A percentile compares a stretch with the other conserved stretches of the same genome.
These are phyloP conservation scores for Wickerhamomyces kurtzmanii DNA, from an alignment of 805 yeast genomes.

Conservation along the genomic window DNA sequence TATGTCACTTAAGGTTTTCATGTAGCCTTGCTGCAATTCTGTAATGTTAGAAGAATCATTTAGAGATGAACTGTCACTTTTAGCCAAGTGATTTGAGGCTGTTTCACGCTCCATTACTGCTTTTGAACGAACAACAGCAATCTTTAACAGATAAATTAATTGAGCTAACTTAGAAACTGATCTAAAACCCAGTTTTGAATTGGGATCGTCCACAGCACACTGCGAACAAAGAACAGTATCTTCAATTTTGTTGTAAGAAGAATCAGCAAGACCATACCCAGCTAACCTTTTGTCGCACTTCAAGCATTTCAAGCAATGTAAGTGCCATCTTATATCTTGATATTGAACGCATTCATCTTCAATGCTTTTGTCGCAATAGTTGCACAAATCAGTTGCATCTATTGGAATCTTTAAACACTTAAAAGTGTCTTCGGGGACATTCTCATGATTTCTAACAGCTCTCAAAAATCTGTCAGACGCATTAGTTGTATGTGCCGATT, in stretches of 20 bases:
- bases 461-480: conserved; percentile 58
- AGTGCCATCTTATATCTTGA: conserved; percentile 71
- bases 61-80: conserved; percentile 2
- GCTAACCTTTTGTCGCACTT: conserved; percentile 38
- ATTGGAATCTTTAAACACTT: conserved; percentile 35
- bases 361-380: conserved; percentile 60
- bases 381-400: conserved; percentile 71
- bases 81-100: conserved; percentile 7
- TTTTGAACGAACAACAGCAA: conserved; percentile 71
- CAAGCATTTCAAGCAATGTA: conserved; percentile 60
- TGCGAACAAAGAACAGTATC: conserved; percentile 44
- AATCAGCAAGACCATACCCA: conserved; percentile 27
- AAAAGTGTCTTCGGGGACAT: conserved; percentile 23
- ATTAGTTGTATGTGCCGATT: conserved; percentile 40
- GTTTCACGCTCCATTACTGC: conserved; percentile 42
- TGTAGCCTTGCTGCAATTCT: conserved; percentile 40
- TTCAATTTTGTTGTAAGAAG: conserved; percentile 26
- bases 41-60: conserved; percentile 8
- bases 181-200: conserved; percentile 44
- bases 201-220: conserved; percentile 46
- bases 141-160: conserved; percentile 64
- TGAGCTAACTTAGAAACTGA: conserved; percentile 65
- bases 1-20: conserved; percentile 65
- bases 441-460: conserved; percentile 37
- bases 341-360: conserved; percentile 73